Base-by-base conservation (phyloP, 345 rosid species). In the Citropsis articulata region DNA sequence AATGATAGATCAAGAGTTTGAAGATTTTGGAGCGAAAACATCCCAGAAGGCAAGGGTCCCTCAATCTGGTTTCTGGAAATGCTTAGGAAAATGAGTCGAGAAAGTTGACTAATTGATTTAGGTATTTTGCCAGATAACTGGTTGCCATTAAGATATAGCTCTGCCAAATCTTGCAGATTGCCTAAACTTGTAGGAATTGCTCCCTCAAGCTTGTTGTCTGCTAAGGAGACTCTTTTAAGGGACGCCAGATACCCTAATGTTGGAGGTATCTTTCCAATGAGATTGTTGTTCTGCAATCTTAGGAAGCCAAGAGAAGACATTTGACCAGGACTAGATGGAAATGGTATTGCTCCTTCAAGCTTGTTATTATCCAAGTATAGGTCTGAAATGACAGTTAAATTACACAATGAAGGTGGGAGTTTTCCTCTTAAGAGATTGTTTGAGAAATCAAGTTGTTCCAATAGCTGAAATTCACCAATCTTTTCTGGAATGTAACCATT, bases 361-460 rank as follows among this genome's bases (percentile, higher is more conserved):
- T 66, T 27, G 81, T 87, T 87, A 5, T 67, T 42, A 78, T 88
- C 87, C 73, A 87, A 78, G 72, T 85, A 88, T 78, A 88, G 61
- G 62, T 77, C 83, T 16, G 87, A 87, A 77, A 88, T 79, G 74
- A 78, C 57, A 35, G 77, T 77, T 53, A 88, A 40, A 75, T 81
- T 81, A 71, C 81, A 50, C 38, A 85, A 38, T 3, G 93, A 88
- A 71, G 30, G 22, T 64, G 90, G 89, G 36, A 86, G 83, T 57
- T 72, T 56, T 27, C 90, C 93, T 1, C 38, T 71, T 13, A 88
- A 76, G 28, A 77, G 73, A 69, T 88, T 88, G 78, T 70, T 78
- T 7, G 93, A 90, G 68, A 88, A 84, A 79, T 88, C 91, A 19
- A 88, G 80, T 76, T 84, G 86, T 76, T 84, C 38, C 77, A 90